Conservation (phyloP, 768 basidiomycete genomes). For the Lentinula sp. region DNA sequence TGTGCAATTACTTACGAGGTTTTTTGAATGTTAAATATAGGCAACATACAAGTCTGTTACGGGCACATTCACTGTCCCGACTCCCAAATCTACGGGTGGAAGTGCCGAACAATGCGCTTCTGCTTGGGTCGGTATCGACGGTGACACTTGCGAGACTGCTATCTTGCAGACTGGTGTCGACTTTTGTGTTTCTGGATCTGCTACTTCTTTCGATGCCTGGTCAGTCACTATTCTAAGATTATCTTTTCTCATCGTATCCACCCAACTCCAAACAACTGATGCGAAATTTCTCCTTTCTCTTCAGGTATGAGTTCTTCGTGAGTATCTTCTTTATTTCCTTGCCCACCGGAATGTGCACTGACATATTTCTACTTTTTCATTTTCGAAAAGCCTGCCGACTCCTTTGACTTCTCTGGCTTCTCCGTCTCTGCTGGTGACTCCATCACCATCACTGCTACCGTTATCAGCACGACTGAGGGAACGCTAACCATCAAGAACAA, state of each 20-base stretch:
- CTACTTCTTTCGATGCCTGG: slow-evolving; percentile 3
- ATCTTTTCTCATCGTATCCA: neutral
- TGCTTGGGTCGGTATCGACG: slow-evolving; percentile 10
- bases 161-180: slow-evolving; percentile 9
- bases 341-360: neutral
- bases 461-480: neutral
- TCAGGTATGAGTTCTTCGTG: slow-evolving; percentile 1
- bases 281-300: neutral
- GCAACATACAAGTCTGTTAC: slow-evolving; percentile 6
- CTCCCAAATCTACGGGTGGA: neutral
- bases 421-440: slow-evolving; percentile 7
- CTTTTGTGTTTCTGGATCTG: neutral
- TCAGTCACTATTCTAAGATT: neutral
- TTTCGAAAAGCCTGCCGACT: neutral
- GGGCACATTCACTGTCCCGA: slow-evolving; percentile 8
- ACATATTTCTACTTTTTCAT: neutral
- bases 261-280: neutral
- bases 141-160: slow-evolving; percentile 4
- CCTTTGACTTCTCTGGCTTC: slow-evolving; percentile 2
- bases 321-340: neutral
- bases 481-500: slow-evolving; percentile 7
- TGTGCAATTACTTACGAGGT: neutral
- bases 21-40: neutral
- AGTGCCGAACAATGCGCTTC: slow-evolving; percentile 3
- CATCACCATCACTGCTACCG: slow-evolving; percentile 1